phyloP scores from a whole-genome alignment of 73 alveolate genomes.

The Paramecium octaurelia region DNA sequence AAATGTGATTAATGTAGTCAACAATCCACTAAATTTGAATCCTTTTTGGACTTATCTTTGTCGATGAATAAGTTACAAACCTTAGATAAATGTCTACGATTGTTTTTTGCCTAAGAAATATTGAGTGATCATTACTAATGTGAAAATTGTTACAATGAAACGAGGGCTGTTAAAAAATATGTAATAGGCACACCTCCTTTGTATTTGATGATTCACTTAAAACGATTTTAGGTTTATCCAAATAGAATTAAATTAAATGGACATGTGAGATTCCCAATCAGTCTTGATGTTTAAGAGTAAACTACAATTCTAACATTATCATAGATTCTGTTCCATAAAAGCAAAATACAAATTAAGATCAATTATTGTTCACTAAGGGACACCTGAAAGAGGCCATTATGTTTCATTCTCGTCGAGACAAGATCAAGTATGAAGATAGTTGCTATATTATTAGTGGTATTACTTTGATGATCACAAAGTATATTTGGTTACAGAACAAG shows the following conservation, averaged over 20 bases:
- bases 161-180: conserved; percentile 25
- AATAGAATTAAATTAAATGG: background rate
- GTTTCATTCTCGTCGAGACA: conserved; percentile 1
- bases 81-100: background rate
- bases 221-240: conserved; percentile 11
- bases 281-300: conserved; percentile 29
- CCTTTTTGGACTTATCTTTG: conserved; percentile 16
- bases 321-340: conserved; percentile 30
- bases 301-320: background rate
- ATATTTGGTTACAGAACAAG: conserved; percentile 38
- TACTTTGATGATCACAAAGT: conserved; percentile 44
- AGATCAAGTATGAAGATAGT: background rate
- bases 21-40: conserved; percentile 1
- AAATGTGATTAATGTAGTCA: background rate
- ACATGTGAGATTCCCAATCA: conserved; percentile 22
- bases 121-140: conserved; percentile 30
- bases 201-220: conserved; percentile 26
- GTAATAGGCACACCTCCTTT: conserved; percentile 40
- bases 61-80: conserved; percentile 5
- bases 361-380: conserved; percentile 18
- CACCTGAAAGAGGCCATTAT: conserved; percentile 50
- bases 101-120: conserved; percentile 15
- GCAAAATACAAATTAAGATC: conserved; percentile 46
- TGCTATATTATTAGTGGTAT: background rate
- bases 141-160: background rate